Conservation (phyloP, 2,329 filamentous ascomycete species). For the Raffaelea ambrosiae region DNA sequence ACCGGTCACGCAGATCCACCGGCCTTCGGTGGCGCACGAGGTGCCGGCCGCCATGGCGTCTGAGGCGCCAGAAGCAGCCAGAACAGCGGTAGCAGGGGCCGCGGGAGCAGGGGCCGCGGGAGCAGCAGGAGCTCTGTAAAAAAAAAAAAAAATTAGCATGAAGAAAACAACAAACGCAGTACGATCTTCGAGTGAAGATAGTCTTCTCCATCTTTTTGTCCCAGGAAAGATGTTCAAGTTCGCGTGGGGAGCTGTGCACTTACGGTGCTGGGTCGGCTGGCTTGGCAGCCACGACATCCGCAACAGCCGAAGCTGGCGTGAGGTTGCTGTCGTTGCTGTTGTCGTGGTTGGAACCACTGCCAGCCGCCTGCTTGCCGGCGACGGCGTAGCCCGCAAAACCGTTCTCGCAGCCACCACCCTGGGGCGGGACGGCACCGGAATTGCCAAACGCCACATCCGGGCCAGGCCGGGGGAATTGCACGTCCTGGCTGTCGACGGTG, state of each 20-base stretch:
- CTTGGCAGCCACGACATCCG: conserved; percentile 3
- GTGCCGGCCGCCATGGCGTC: conserved; percentile 23
- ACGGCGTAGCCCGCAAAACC: background rate
- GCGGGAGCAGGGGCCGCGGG: conserved; percentile 6
- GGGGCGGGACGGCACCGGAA: conserved; percentile 45
- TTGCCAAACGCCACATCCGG: conserved; percentile 43
- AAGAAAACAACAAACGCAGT: no score
- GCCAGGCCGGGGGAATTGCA: conserved; percentile 15
- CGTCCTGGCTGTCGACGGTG: conserved; percentile 6
- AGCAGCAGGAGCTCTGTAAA: no score
- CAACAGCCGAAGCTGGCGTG: background rate
- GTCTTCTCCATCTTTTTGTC: no score
- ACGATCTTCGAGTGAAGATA: no score
- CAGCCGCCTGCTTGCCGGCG: background rate
- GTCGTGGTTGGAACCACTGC: no score
- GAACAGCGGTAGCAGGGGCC: background rate
- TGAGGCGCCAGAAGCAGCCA: conserved; percentile 33
- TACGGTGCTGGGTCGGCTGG: conserved; percentile 3
- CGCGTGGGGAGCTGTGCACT: no score
- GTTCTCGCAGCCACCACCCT: conserved; percentile 13
- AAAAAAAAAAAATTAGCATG: no score
- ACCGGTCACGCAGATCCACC: conserved; percentile 46
- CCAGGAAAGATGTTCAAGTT: no score
- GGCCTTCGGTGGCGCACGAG: conserved; percentile 43
- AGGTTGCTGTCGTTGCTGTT: background rate